Evolutionary conservation across 768 basidiomycete species (phyloP).

Genomic region (Leccinum incarnatum): DNA sequence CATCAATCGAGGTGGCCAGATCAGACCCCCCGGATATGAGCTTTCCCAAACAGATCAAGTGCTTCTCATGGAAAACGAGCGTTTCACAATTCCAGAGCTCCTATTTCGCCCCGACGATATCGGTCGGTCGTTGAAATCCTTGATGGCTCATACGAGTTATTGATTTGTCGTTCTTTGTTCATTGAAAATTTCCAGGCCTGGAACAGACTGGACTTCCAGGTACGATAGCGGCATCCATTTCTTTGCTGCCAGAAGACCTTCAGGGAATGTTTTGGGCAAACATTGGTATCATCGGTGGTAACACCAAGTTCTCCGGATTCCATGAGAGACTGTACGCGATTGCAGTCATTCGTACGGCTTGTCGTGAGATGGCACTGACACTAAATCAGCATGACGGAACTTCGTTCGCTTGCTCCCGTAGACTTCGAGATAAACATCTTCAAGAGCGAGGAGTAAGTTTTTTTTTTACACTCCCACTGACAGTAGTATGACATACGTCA

Average conservation of each 20-base stretch:
- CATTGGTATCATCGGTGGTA: constrained; percentile 87
- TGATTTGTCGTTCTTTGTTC: constrained; percentile 4
- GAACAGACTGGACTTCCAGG: constrained; percentile 78
- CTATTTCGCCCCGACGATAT: constrained; percentile 89
- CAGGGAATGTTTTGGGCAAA: constrained; percentile 96
- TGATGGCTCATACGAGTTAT: constrained; percentile 5
- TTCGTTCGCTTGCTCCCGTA: constrained; percentile 78
- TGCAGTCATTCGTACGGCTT: constrained; percentile 11
- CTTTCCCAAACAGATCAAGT: constrained; percentile 61
- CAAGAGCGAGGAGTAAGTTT: constrained; percentile 68
- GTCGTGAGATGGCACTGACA: constrained; percentile 15
- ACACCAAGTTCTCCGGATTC: constrained; percentile 72
- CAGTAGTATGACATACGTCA: constrained; percentile 15
- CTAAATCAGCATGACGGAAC: constrained; percentile 59
- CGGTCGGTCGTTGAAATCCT: constrained; percentile 46
- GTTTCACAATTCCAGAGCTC: constrained; percentile 90
- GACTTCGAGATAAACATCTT: constrained; percentile 75
- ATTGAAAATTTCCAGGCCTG: constrained; percentile 48
- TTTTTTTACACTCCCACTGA: constrained; percentile 8
- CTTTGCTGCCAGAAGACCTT: constrained; percentile 70
- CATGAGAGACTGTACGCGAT: constrained; percentile 67
- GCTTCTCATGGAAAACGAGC: constrained; percentile 85
- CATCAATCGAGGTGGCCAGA: constrained; percentile 54
- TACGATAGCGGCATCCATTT: constrained; percentile 74
- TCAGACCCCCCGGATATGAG: constrained; percentile 53